Evolutionary conservation across 441 rosid species (phyloP), one percentile per base, ranked within the genome.

Genomic region (Erodium moschatum): DNA sequence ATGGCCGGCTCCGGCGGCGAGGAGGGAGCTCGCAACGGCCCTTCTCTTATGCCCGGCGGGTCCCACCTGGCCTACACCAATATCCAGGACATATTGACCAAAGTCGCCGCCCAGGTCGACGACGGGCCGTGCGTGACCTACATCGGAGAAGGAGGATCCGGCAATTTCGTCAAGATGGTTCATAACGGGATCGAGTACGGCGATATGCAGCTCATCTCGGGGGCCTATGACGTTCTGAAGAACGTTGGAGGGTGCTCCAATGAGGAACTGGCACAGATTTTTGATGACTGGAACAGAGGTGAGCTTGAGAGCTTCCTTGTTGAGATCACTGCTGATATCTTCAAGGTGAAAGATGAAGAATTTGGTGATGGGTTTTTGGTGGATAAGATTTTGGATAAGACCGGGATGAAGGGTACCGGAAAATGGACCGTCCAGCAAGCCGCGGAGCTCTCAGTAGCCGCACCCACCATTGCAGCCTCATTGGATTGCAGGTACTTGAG

Each of bases 391-490:
- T 62, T 92, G 72, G 98, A 92, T 67, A 92, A 92, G 82, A 92
- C 98, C 0, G 97, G 98, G 19, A 92, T 92, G 98, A 92, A 92
- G 76, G 98, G 98, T 3, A 90, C 98, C 0, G 97, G 98, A n/a
- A 92, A 92, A 76, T 92, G 98, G 98, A 92, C 98, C 0, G 96
- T 92, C 10, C 97, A 92, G 79, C 96, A 92, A 73, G 97, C 97
- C 0, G 97, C 98, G 0, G 97, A 92, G 82, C 86, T 92, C 18
- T 90, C 96, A 19, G 90, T 92, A 33, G 98, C 98, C 0, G 97
- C 98, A 0, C 98, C 98, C 0, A 92, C 98, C 0, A 92, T 90
- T 11, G 98, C 97, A 0, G 97, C 97, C 1, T 90, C 96, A 0
- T 79, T 92, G 80, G 98, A 92, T 74, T 86, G 96, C 46, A 77